These are phyloP conservation scores for Ceratocystis lukuohia DNA, from an alignment of 2,329 filamentous ascomycete species.

Conservation along the genomic window DNA sequence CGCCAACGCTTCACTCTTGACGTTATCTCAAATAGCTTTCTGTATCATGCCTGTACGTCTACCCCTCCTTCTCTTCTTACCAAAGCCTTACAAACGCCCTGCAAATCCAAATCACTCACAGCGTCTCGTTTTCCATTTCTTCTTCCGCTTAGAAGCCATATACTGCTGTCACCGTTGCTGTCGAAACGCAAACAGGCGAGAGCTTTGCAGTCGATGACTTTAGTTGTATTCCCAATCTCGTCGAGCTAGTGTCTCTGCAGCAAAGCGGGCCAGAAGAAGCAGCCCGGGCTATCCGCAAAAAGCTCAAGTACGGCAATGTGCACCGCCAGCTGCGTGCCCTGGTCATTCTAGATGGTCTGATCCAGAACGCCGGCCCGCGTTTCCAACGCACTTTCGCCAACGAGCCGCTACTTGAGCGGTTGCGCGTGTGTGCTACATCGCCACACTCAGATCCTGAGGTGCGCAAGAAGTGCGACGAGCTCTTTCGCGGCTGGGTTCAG, in stretches of 20 bases:
- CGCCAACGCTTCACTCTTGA: too few relatives aligned
- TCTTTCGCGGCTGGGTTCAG: constrained; percentile 81
- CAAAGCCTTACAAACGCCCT: neutral
- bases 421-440: constrained; percentile 77
- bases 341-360: constrained; percentile 77
- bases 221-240: constrained; percentile 80
- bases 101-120: constrained; percentile 2
- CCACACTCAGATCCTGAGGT: constrained; percentile 73
- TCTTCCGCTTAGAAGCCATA: constrained; percentile 53
- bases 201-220: constrained; percentile 82
- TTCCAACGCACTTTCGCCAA: constrained; percentile 84
- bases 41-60: neutral
- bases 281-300: constrained; percentile 85
- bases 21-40: too few relatives aligned
- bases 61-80: neutral
- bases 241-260: constrained; percentile 88
- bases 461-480: constrained; percentile 70
- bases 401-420: constrained; percentile 78
- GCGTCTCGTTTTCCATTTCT: neutral
- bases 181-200: constrained; percentile 83
- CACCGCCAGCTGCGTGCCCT: constrained; percentile 84
- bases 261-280: constrained; percentile 75
- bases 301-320: constrained; percentile 94
- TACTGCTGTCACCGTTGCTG: constrained; percentile 81
- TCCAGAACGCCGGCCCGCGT: constrained; percentile 79